Base-by-base conservation (phyloP, 1,284 basidiomycete species). In the Heliocybe sulcata region DNA sequence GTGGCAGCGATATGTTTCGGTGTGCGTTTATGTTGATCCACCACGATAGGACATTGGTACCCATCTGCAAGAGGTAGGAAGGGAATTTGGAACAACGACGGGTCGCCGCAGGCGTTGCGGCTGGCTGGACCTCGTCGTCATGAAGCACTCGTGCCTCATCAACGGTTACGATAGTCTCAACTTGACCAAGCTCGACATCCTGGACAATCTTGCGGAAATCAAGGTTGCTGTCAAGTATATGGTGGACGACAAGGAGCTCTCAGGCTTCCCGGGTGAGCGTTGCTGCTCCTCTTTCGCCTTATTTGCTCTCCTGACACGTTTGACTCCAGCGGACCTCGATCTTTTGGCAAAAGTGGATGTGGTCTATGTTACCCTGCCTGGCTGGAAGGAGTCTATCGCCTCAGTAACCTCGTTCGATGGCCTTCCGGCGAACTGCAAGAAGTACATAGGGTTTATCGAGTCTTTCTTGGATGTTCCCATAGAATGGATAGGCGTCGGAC, bases 121-220 rank as follows among this genome's bases (percentile, higher is more conserved):
- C 25, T 99, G 97, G 97, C 83, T 99, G 52, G 97, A 99, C 72
- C 79, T 98, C 22, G 92, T 98, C 57, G 94, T 98, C 55, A 82
- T 98, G 79, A 87, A 85, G 67, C 90, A 98, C 72, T 98, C 96
- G 26, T 86, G 80, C 66, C 74, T 93, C 60, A 93, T 99, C 80
- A 99, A 99, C 72, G 96, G 96, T 45, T 99, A 98, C 73, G 94
- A 96, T 64, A 71, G 76, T 55, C 77, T 98, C 62, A 99, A 99
- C 74, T 77, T 99, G 62, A 99, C 96, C 59, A 99, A 99, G 71
- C 83, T 99, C 56, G 96, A 99, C 65, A 79, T 99, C 14, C 79
- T 99, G 45, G 95, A 98, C 65, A 75, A 80, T 53, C 79, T 99
- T 45, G 71, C 82, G 1, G 92, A 96, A 74, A 90, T 99, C 77